Base-by-base conservation (phyloP, 768 basidiomycete species). In the Boletellus sp. region DNA sequence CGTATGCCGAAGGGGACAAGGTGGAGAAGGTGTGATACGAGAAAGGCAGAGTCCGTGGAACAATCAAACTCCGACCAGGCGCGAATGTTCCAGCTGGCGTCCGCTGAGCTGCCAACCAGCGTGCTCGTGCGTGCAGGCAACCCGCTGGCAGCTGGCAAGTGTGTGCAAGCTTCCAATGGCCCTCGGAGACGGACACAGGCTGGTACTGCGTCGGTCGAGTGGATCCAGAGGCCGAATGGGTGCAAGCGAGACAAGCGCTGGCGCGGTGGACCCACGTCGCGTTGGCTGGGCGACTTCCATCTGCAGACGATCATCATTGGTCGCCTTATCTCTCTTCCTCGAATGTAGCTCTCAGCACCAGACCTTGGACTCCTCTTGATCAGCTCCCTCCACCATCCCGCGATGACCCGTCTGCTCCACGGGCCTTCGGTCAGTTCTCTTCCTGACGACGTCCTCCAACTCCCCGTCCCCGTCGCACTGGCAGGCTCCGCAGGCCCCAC, bases 401-500 rank as follows among this genome's bases (percentile, higher is more conserved):
- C 53, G 49, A 55, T 63, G 47, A 45, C 43, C 1, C 33, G 20
- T 20, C 42, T 36, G 20, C 20, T 4, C 2, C 43, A 28, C 22
- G 17, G 23, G 15, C 39, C 47, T 19, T 41, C 45, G 4, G 44
- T 36, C 39, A 15, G 16, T 50, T 36, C 59, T 23, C 42, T 41
- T 26, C 49, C 51, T 17, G 48, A 50, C 13, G 62, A 59, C 33
- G 36, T 57, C 23, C 43, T 56, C 22, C 53, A 62, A 1, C 70
- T 79, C 20, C 79, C 78, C 31, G 61, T 67, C 16, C 79, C 80
- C 28, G 75, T 69, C 17, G 48, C 73, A 4, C 69, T 75, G 40
- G 66, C 64, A 22, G 51, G 47, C 22, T 51, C 57, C 12, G 41
- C 58, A 12, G 52, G 56, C 22, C 51, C 67, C 7, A 38, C 48